Evolutionary conservation across 495 filamentous ascomycete species (phyloP), one percentile per base, ranked within the genome.

Genomic region (Choiromyces venosus): DNA sequence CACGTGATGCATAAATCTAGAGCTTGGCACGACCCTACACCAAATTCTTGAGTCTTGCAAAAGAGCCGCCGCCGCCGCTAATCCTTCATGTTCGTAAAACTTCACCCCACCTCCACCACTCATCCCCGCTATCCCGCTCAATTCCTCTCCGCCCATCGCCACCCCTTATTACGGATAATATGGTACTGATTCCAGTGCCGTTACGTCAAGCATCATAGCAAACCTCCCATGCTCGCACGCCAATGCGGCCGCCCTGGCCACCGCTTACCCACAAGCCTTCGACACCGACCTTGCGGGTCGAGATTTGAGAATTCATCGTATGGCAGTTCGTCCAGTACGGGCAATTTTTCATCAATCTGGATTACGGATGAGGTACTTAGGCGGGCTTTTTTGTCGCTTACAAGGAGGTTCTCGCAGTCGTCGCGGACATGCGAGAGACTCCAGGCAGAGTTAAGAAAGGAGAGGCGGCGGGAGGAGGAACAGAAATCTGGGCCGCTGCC

Each of bases 171-270:
- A 14, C 12, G 10, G 33, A 29, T 14, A 29, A 61, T 61, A 33
- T 61, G 52, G 25, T 61, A 33, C 12, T 61, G 2, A 61, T 4
- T 16, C 52, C 25, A 18, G 25, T 6, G 25, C 25, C 52, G 25
- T 33, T 33, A 16, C 25, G 16, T 18, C 25, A 61, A 61, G 25
- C 52, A 16, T 61, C 52, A 14, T 61, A 61, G 52, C 52, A 33
- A 33, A 14, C 52, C 4, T 61, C 52, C 69, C 75, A 77, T 77
- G 75, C 74, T 77, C 69, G 67, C 69, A 74, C 74, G 74, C 56
- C 75, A 77, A 77, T 77, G 75, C 61, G 74, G 75, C 69, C 74
- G 75, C 69, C 70, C n/a, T 46, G 66, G 74, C 75, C 75, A 39
- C 61, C 37, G 52, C 65, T n/a, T 56, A 74, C 44, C 37, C 73